phyloP scores from a whole-genome alignment of 345 rosid genomes.

The Gossypium rotundifolium region DNA sequence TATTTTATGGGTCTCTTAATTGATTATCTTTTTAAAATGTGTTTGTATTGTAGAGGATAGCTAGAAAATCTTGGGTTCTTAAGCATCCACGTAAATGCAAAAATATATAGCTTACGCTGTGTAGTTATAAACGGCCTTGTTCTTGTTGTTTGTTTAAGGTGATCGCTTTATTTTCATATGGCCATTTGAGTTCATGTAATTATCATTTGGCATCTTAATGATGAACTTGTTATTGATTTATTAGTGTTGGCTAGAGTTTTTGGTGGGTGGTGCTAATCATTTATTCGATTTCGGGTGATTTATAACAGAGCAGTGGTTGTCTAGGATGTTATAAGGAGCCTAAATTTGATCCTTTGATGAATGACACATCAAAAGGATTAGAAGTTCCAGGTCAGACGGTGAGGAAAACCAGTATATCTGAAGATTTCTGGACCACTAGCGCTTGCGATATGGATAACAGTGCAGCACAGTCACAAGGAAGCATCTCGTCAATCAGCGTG shows the following conservation, averaged over 20 bases:
- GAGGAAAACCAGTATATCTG: slow-evolving; percentile 40
- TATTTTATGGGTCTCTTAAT: neutral
- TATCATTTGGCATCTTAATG: neutral
- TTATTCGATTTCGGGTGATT: slow-evolving; percentile 35
- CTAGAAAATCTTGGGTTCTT: too few relatives aligned
- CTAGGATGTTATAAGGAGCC: slow-evolving; percentile 67
- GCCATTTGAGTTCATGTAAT: neutral
- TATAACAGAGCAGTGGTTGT: slow-evolving; percentile 96
- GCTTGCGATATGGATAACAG: slow-evolving; percentile 57
- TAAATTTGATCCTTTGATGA: slow-evolving; percentile 33
- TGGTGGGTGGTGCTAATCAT: slow-evolving; percentile 30
- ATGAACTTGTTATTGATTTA: neutral
- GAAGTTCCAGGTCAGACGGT: slow-evolving; percentile 39
- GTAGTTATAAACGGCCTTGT: neutral
- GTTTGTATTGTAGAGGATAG: neutral
- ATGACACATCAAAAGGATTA: slow-evolving; percentile 50
- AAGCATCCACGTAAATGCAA: too few relatives aligned
- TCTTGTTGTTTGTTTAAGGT: neutral
- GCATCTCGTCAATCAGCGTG: slow-evolving; percentile 49
- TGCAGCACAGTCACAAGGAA: slow-evolving; percentile 49
- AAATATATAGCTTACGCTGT: neutral
- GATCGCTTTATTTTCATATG: neutral
- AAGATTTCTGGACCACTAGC: slow-evolving; percentile 61
- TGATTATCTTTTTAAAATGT: neutral
- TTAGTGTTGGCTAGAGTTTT: neutral